Evolutionary conservation across 768 basidiomycete genomes (phyloP).

Genomic region (Trametes cubensis): DNA sequence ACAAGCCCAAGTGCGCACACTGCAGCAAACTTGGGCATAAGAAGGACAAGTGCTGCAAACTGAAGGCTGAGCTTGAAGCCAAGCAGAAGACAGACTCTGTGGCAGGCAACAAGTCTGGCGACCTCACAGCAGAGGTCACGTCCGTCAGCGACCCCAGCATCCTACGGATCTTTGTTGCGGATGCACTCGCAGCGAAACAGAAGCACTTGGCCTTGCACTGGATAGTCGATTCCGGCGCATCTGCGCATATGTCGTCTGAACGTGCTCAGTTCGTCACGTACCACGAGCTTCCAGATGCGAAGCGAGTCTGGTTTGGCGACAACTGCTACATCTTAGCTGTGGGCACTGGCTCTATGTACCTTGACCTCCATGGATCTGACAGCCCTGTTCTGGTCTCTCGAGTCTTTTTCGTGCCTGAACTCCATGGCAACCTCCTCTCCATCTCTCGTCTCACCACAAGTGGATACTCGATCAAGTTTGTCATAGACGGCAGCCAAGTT

Average conservation of each 20-base stretch:
- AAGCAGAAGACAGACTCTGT: constrained; percentile 10
- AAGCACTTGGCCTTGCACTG: constrained; percentile 1
- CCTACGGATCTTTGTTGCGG: constrained; percentile 7
- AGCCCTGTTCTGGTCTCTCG: constrained; percentile 11
- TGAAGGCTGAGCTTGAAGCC: constrained; percentile 18
- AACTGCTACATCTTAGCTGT: constrained; percentile 20
- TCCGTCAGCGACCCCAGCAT: not conserved
- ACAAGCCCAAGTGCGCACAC: constrained; percentile 13
- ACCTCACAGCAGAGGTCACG: constrained; percentile 17
- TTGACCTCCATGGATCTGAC: not conserved
- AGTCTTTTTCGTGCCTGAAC: constrained; percentile 26
- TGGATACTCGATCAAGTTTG: constrained; percentile 13
- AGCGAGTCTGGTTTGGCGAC: constrained; percentile 24
- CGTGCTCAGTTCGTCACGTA: constrained; percentile 15
- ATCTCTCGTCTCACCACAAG: constrained; percentile 19
- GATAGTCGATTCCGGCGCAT: constrained; percentile 27
- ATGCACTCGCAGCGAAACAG: constrained; percentile 1
- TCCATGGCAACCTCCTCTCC: constrained; percentile 29
- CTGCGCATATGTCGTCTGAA: constrained; percentile 22
- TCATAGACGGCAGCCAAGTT: constrained; percentile 7
- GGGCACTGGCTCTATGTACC: constrained; percentile 12
- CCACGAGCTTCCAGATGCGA: constrained; percentile 1
- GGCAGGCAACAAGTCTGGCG: not conserved
- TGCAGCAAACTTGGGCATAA: constrained; percentile 20
- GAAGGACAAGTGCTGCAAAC: constrained; percentile 20